These are phyloP conservation scores for Lignosus rhinocerotis DNA, from an alignment of 1,284 basidiomycete genomes.

Conservation along the genomic window DNA sequence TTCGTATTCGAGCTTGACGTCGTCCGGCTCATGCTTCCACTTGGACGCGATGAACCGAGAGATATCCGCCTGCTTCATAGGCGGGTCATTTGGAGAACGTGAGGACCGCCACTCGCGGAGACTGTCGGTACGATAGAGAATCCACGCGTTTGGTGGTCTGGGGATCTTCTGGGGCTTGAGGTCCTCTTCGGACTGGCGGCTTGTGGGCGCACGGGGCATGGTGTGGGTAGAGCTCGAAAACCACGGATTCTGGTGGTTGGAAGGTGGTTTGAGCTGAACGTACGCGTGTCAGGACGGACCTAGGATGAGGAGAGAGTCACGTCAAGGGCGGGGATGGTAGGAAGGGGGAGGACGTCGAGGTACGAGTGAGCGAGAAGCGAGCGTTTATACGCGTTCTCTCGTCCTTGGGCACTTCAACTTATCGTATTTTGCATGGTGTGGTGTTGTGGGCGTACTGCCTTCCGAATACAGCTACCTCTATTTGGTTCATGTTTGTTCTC, in stretches of 20 bases:
- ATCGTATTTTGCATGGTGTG: conserved; percentile 5
- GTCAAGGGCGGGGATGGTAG: not conserved
- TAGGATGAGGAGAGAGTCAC: not conserved
- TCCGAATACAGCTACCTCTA: conserved; percentile 4
- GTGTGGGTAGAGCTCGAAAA: not conserved
- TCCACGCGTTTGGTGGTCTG: conserved; percentile 89
- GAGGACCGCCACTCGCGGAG: conserved; percentile 45
- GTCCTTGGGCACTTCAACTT: conserved; percentile 14
- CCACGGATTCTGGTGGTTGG: not conserved
- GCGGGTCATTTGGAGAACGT: conserved; percentile 34
- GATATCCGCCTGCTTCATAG: conserved; percentile 47
- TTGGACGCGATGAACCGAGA: conserved; percentile 68
- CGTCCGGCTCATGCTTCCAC: conserved; percentile 66
- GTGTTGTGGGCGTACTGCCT: conserved; percentile 7
- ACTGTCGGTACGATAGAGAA: conserved; percentile 81
- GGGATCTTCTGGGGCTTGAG: conserved; percentile 44
- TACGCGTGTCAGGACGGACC: conserved; percentile 6
- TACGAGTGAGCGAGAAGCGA: conserved; percentile 7
- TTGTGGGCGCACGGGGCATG: conserved; percentile 13
- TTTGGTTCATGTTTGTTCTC: conserved; percentile 12
- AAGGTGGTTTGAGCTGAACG: conserved; percentile 22
- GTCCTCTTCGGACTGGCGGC: conserved; percentile 9
- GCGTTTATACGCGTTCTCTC: conserved; percentile 16
- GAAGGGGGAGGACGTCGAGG: not conserved
- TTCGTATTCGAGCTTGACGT: conserved; percentile 65